phyloP scores from a whole-genome alignment of 1,284 basidiomycete genomes.

The Cystobasidium slooffiae region DNA sequence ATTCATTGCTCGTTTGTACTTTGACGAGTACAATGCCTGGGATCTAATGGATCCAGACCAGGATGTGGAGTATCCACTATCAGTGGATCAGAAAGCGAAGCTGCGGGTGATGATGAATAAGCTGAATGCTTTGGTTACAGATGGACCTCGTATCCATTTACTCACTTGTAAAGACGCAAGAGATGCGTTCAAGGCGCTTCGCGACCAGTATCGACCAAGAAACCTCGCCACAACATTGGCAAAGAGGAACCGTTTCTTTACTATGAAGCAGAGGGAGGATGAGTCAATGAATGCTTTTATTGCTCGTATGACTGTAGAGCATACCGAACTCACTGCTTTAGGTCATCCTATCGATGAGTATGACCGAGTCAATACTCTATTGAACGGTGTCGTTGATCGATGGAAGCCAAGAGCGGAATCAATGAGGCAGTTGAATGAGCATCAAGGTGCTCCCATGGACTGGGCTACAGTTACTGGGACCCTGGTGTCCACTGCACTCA shows the following conservation, averaged over 20 bases:
- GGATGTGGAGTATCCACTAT: not conserved
- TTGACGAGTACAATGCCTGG: not conserved
- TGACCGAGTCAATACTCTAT: no score
- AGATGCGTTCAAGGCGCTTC: not conserved
- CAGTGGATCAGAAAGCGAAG: not conserved
- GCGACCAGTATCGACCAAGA: not conserved
- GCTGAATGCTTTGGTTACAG: not conserved
- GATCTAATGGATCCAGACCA: not conserved
- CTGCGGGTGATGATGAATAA: not conserved
- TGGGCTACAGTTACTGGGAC: not conserved
- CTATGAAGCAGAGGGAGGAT: not conserved
- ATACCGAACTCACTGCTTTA: not conserved
- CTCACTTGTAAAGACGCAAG: not conserved
- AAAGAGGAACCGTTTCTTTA: not conserved
- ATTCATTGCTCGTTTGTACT: not conserved
- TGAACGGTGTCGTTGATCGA: no score
- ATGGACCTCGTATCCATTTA: not conserved
- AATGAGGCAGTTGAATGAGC: no score
- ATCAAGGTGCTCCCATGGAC: not conserved
- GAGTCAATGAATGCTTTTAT: not conserved
- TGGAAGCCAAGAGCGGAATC: no score
- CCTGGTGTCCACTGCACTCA: not conserved
- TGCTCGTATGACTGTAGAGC: not conserved
- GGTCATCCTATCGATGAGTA: no score
- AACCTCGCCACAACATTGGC: not conserved